These are phyloP conservation scores for Beauveria scarabaeidicola DNA, from an alignment of 2,329 filamentous ascomycete species.

Conservation along the genomic window DNA sequence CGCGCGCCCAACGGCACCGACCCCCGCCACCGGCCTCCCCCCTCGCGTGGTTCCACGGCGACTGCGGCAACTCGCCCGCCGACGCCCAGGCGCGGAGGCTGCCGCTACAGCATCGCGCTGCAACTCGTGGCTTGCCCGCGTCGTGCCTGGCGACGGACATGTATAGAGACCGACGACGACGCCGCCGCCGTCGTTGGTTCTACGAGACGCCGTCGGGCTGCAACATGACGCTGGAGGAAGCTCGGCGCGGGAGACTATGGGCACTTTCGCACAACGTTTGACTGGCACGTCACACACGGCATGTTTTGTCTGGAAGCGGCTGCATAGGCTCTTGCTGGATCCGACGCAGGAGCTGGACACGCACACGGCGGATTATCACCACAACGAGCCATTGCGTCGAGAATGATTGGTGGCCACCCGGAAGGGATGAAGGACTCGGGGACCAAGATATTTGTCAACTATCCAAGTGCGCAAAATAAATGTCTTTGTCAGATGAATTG, in stretches of 20 bases:
- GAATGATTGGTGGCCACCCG: slow-evolving; percentile 14
- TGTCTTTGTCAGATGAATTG: neutral
- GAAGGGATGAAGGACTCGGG: slow-evolving; percentile 14
- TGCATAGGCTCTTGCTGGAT: slow-evolving; percentile 16
- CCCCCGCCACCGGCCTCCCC: slow-evolving; percentile 12
- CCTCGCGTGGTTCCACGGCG: slow-evolving; percentile 14
- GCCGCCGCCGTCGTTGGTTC: slow-evolving; percentile 11
- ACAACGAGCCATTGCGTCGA: slow-evolving; percentile 18
- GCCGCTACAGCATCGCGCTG: slow-evolving; percentile 16
- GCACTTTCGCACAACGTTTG: slow-evolving; percentile 15
- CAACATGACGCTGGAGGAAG: slow-evolving; percentile 16
- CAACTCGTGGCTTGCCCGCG: slow-evolving; percentile 18
- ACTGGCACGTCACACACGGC: slow-evolving; percentile 18
- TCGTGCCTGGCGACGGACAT: slow-evolving; percentile 16
- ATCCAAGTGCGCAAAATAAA: slow-evolving; percentile 13
- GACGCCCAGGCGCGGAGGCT: slow-evolving; percentile 12
- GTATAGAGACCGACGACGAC: slow-evolving; percentile 15
- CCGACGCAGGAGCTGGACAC: slow-evolving; percentile 14
- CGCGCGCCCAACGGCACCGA: slow-evolving; percentile 12
- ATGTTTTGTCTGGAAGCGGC: slow-evolving; percentile 17
- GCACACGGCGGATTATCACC: slow-evolving; percentile 16
- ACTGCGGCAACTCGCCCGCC: slow-evolving; percentile 16
- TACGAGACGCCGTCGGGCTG: slow-evolving; percentile 11
- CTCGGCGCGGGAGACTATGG: slow-evolving; percentile 14
- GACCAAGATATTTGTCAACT: slow-evolving; percentile 17